A percentile compares a stretch with the other conserved stretches of the same genome.
These are phyloP conservation scores for Irpex sp. DNA, from an alignment of 1,284 basidiomycete genomes.

Conservation along the genomic window DNA sequence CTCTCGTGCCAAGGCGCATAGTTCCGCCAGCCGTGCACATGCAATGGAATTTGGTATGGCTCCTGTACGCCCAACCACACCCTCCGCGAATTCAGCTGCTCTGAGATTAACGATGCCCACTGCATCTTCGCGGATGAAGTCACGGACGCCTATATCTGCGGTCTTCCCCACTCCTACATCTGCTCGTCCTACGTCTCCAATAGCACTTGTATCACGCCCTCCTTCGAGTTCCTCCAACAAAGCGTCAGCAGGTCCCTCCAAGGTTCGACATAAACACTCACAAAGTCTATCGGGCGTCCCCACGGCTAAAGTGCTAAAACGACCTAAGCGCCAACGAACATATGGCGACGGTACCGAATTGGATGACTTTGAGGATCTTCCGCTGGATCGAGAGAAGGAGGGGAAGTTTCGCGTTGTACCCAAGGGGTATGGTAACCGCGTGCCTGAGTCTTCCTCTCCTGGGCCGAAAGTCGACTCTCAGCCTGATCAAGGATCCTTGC, in stretches of 20 bases:
- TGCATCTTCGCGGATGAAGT: constrained; percentile 60
- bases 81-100: constrained; percentile 68
- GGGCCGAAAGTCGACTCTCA: constrained; percentile 18
- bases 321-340: constrained; percentile 66
- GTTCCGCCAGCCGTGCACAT: constrained; percentile 55
- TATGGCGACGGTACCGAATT: constrained; percentile 95
- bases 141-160: constrained; percentile 68
- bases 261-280: constrained; percentile 30
- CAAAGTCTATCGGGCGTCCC: constrained; percentile 33
- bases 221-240: constrained; percentile 35
- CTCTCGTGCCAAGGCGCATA: constrained; percentile 70
- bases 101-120: constrained; percentile 86
- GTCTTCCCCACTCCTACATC: constrained; percentile 50
- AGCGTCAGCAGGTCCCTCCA: constrained; percentile 27
- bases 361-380: constrained; percentile 88
- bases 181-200: constrained; percentile 51
- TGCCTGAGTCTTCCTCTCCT: constrained; percentile 48
- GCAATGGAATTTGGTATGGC: constrained; percentile 64
- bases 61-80: constrained; percentile 73
- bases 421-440: constrained; percentile 59
- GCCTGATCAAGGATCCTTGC: neutral
- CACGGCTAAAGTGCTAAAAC: constrained; percentile 67
- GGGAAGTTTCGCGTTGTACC: constrained; percentile 66
- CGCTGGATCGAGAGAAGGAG: constrained; percentile 81
- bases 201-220: constrained; percentile 50